Conservation (phyloP, 352 stramenopile genomes). For the Saprolegnia parasitica region DNA sequence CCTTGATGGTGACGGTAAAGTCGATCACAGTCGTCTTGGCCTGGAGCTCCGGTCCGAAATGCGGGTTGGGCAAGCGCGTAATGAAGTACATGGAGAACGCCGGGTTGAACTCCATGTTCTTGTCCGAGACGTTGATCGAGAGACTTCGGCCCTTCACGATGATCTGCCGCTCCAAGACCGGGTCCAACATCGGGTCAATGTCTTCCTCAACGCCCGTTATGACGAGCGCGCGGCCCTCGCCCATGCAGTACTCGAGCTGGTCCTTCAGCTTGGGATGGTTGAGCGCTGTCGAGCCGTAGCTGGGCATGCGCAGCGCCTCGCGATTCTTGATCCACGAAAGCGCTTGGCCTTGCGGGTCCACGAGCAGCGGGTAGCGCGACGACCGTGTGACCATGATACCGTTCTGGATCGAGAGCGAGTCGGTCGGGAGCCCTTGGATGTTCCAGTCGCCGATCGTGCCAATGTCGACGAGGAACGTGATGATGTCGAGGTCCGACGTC, state of each 20-base stretch:
- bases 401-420: constrained; percentile 97
- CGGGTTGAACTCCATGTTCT: constrained; percentile 98
- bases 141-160: constrained; percentile 94
- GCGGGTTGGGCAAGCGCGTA: constrained; percentile 95
- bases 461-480: constrained; percentile 96
- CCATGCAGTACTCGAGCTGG: constrained; percentile 97
- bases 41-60: constrained; percentile 96
- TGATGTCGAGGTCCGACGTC: constrained; percentile 94
- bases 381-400: constrained; percentile 97
- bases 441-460: constrained; percentile 98
- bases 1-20: constrained; percentile 97
- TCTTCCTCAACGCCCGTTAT: constrained; percentile 96
- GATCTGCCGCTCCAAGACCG: constrained; percentile 96
- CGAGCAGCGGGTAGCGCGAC: constrained; percentile 93
- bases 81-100: constrained; percentile 99
- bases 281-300: constrained; percentile 92
- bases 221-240: constrained; percentile 92
- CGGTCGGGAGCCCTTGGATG: constrained; percentile 95
- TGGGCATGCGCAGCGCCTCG: constrained; percentile 91
- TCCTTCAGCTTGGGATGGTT: constrained; percentile 97
- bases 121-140: constrained; percentile 98
- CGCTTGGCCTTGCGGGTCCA: constrained; percentile 97
- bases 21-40: constrained; percentile 98
- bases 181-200: constrained; percentile 98
- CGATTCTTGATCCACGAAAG: constrained; percentile 97